Conservation (phyloP, 345 rosid genomes). For the Murraya koenigii region DNA sequence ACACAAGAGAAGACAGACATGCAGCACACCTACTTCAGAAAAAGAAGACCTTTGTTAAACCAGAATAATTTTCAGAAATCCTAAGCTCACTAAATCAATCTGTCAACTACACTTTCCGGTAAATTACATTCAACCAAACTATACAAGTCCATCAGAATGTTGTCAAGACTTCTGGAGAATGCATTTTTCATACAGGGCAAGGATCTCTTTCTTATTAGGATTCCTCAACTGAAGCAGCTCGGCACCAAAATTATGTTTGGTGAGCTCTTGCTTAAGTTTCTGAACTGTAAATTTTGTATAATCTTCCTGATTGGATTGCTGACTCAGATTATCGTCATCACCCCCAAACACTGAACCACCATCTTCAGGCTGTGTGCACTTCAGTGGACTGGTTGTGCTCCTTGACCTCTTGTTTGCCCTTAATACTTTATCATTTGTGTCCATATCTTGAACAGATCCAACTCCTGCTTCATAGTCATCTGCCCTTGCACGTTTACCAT, state of each 20-base stretch:
- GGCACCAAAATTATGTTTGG: conserved; percentile 76
- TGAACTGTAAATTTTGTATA: conserved; percentile 71
- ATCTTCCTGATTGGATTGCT: conserved; percentile 60
- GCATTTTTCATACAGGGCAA: conserved; percentile 71
- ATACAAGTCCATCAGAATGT: conserved; percentile 27
- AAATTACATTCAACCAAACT: conserved; percentile 24
- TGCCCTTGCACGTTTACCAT: conserved; percentile 63
- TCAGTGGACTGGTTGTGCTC: conserved; percentile 58
- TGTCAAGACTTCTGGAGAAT: conserved; percentile 59
- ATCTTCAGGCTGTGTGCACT: conserved; percentile 50
- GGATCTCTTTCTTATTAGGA: conserved; percentile 78
- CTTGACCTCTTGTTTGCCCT: conserved; percentile 64
- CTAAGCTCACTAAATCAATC: not conserved
- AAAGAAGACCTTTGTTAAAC: not conserved
- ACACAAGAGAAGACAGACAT: no score
- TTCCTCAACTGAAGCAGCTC: conserved; percentile 72
- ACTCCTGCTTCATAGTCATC: conserved; percentile 64
- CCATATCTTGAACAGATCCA: conserved; percentile 59
- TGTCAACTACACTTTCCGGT: conserved; percentile 12
- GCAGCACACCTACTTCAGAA: not conserved
- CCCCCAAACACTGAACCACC: conserved; percentile 62
- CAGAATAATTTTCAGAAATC: not conserved
- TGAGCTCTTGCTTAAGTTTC: conserved; percentile 86
- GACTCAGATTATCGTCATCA: conserved; percentile 59
- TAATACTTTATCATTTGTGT: conserved; percentile 36